Percentiles rank a stretch among this genome's conserved stretches.
phyloP scores from a whole-genome alignment of 2,329 filamentous ascomycete genomes.

The Penicillium vulpinum region DNA sequence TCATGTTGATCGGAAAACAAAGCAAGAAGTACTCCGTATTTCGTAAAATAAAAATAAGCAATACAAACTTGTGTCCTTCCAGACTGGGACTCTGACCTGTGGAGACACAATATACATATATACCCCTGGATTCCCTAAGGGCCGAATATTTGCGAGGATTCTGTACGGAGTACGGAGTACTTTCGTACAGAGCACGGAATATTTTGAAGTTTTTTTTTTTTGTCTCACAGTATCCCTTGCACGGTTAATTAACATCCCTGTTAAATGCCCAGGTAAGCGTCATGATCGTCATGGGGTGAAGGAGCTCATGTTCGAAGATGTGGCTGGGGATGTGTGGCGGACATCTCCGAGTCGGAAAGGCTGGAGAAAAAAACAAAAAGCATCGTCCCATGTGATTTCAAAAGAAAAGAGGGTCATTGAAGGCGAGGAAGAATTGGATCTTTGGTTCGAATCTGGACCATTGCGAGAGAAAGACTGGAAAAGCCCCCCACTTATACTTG shows the following conservation, averaged over 20 bases:
- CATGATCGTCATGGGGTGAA: slow-evolving; percentile 6
- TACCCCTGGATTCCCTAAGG: slow-evolving; percentile 10
- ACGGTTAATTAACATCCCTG: background rate
- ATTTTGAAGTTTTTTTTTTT: background rate
- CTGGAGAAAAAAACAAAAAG: background rate
- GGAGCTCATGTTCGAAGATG: background rate
- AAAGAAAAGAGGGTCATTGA: no score
- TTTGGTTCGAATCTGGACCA: slow-evolving; percentile 6
- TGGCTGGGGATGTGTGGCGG: slow-evolving; percentile 12
- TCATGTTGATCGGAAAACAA: background rate
- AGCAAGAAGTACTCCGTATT: background rate
- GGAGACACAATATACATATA: background rate
- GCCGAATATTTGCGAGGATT: no score
- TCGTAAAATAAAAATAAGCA: background rate
- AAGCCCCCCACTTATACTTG: slow-evolving; percentile 10
- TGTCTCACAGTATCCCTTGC: slow-evolving; percentile 1
- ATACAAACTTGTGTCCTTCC: background rate
- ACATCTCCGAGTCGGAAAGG: background rate
- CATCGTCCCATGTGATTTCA: background rate
- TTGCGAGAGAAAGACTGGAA: slow-evolving; percentile 13
- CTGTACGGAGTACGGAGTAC: background rate
- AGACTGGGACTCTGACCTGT: background rate
- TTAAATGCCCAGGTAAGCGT: background rate
- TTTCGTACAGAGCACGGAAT: background rate
- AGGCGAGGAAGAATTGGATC: no score